Base-by-base conservation (phyloP, 2,329 filamentous ascomycete genomes). In the Claviceps sp. region DNA sequence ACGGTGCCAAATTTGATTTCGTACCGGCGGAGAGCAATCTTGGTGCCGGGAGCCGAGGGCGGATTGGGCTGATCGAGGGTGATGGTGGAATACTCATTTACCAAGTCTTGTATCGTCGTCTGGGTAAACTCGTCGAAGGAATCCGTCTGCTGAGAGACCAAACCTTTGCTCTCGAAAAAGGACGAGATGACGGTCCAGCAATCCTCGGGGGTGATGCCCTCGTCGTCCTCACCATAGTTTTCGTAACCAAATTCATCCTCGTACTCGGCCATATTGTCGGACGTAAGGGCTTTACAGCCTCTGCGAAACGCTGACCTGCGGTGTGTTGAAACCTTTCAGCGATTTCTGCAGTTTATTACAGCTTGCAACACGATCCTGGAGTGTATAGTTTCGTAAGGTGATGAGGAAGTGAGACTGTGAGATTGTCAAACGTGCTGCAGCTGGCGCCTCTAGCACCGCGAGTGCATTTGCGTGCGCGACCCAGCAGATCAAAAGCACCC, bases 151-250 rank as follows among this genome's bases (percentile, higher is more conserved):
- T 98, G 91, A 16, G 93, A 95, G 22, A 95, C 93, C 36, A 98
- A 78, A 62, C 93, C 91, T 71, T 97, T 98, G 56, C 83, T 80
- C 61, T 96, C 88, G 72, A 98, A 98, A 75, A 96, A 97, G 9
- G 93, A 86, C 52, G 87, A 89, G 66, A 98, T 97, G 63, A 97
- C 91, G 58, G 86, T 86, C 93, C 94, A 98, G 75, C 89, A 96
- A 71, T 98, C 94, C 73, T 97, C 93, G 55, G 90, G 88, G 26
- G 90, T 95, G 71, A 97, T 95, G 60, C 75, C 75, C 54, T 77
- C 72, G 55, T 83, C 79, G 38, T 80, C 82, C 55, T 85, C 82
- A 53, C 78, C 80, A 61, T 85, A 85, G 57, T 82, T 79, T 55
- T 84, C 83, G 64, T 88, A 87, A 56, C 82, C 78, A 66, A 71